Base-by-base conservation (phyloP, 1,284 basidiomycete species). In the Xerocomus minutiporus region DNA sequence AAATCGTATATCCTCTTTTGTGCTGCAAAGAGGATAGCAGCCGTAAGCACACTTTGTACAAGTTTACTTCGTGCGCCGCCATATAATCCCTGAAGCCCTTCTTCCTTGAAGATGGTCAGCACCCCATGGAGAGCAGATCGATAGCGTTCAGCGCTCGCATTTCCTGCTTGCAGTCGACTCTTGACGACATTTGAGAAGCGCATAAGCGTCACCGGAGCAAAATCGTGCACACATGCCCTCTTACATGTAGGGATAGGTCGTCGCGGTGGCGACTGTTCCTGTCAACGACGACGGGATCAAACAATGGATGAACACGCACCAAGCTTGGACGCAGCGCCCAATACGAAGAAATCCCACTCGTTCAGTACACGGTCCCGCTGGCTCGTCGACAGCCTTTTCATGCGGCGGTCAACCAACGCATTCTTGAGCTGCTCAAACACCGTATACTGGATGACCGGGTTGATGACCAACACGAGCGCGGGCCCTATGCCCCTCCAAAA, bases 401-500 rank as follows among this genome's bases (percentile, higher is more conserved):
- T 81, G 25, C 90, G 77, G 34, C 76, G 76, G 52, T 78, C 76
- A 47, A 90, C 72, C 54, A 92, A 64, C 43, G 80, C 62, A 61
- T 94, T 94, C 78, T 93, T 93, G 57, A 97, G 75, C 67, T 96
- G 91, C 71, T 90, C 88, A 55, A 83, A 97, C 0, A 88, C 81
- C 7, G 90, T 94, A 65, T 93, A 94, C 68, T 90, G 85, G 38
- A 99, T 78, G 34, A 99, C 91, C 8, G 97, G 97, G 71, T 99
- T 99, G 63, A 94, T 83, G 61, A 98, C 95, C 42, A 99, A 79
- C 34, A 95, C 81, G 48, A 99, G 76, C 15, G 96, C 95, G 3
- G 97, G 95, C 0, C 94, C 93, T 39, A 99, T 82, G n/a, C 97
- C 97, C 50, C 93, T 81, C 89, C 91, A 98, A 65, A 99, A 89